Percentiles rank a stretch among this genome's conserved stretches.
These are phyloP conservation scores for Pseudohyphozyma bogoriensis DNA, from an alignment of 768 basidiomycete species.

Conservation along the genomic window DNA sequence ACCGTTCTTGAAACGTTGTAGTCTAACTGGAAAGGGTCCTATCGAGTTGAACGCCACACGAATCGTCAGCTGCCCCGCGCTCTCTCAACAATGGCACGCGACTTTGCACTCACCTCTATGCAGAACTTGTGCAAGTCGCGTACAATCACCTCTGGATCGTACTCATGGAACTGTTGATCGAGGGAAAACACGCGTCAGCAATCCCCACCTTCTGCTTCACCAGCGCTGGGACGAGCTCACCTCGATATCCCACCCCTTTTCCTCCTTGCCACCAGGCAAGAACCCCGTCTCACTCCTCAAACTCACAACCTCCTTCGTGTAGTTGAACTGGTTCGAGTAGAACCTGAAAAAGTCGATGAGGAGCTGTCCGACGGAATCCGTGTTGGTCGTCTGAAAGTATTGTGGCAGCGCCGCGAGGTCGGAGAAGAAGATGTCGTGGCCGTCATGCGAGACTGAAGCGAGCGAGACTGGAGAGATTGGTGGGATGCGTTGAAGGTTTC, in stretches of 20 bases:
- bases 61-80: neutral
- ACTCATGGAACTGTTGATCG: slow-evolving; percentile 16
- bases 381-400: slow-evolving; percentile 89
- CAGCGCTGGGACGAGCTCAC: slow-evolving; percentile 42
- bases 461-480: slow-evolving; percentile 37
- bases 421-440: slow-evolving; percentile 63
- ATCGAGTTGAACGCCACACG: neutral
- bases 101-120: slow-evolving; percentile 68
- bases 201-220: neutral
- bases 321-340: slow-evolving; percentile 84
- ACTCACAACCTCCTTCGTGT: slow-evolving; percentile 81
- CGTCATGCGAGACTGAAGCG: slow-evolving; percentile 72
- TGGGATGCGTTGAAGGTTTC: slow-evolving; percentile 26
- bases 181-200: slow-evolving; percentile 11
- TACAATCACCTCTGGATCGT: slow-evolving; percentile 22
- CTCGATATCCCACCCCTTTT: slow-evolving; percentile 90
- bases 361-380: slow-evolving; percentile 87
- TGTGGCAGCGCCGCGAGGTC: slow-evolving; percentile 84
- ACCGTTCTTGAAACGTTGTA: slow-evolving; percentile 96
- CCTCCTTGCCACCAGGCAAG: slow-evolving; percentile 78
- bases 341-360: slow-evolving; percentile 97
- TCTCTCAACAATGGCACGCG: neutral
- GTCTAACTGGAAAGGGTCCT: slow-evolving; percentile 96
- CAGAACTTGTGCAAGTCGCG: slow-evolving; percentile 90
- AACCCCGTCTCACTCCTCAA: slow-evolving; percentile 64